A percentile compares a stretch with the other conserved stretches of the same genome.
Evolutionary conservation across 495 filamentous ascomycete species (phyloP).

Genomic region (Aspergillus leporis): DNA sequence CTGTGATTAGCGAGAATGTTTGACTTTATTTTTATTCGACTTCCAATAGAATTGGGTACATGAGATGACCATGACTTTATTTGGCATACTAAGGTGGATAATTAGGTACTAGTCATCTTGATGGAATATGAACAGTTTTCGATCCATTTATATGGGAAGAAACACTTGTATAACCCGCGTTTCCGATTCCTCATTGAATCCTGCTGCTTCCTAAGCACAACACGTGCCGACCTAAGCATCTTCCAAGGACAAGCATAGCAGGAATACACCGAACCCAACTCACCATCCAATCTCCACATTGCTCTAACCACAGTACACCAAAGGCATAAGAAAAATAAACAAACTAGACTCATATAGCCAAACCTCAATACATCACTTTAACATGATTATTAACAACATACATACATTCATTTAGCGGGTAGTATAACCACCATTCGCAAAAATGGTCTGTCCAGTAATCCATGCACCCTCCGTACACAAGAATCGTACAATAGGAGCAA

Average conservation of each 20-base stretch:
- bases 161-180: background rate
- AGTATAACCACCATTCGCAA: constrained; percentile 43
- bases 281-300: background rate
- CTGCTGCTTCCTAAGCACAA: too few species aligned
- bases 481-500: constrained; percentile 39
- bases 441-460: constrained; percentile 45
- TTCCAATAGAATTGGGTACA: background rate
- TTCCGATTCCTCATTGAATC: background rate
- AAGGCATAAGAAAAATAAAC: too few species aligned
- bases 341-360: too few species aligned
- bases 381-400: background rate
- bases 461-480: constrained; percentile 38
- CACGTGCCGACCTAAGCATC: too few species aligned
- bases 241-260: too few species aligned
- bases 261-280: too few species aligned
- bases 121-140: background rate
- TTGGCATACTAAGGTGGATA: background rate
- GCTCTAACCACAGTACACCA: background rate
- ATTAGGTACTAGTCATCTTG: background rate
- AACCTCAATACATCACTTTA: background rate
- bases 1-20: background rate
- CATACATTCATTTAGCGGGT: constrained; percentile 26
- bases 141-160: background rate
- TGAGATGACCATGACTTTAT: background rate
- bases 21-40: background rate